Conservation (phyloP, 164 flowering plant genomes). For the Malania oleifera region DNA sequence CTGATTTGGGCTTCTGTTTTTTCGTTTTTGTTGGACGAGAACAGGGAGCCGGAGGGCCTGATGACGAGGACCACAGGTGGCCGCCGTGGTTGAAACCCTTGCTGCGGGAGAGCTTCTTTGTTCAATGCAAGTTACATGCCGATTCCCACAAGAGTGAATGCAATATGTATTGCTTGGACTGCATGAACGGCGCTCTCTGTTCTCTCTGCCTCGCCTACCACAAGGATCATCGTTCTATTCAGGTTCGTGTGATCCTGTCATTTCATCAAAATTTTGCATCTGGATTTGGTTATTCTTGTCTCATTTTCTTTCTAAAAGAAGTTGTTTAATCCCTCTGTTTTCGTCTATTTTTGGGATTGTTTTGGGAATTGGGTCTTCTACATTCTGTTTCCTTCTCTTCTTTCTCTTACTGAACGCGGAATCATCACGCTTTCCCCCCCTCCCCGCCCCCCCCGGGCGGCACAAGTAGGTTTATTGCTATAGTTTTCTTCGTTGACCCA, state of each 20-base stretch:
- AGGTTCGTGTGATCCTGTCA: conserved; percentile 35
- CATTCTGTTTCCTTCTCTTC: background rate
- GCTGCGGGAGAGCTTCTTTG: conserved; percentile 59
- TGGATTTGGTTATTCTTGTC: background rate
- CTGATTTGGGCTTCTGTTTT: background rate
- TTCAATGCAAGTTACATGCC: conserved; percentile 72
- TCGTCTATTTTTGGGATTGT: background rate
- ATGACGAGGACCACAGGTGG: conserved; percentile 68
- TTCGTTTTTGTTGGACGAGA: background rate
- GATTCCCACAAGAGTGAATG: conserved; percentile 94
- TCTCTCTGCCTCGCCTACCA: conserved; percentile 76
- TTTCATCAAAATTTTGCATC: background rate
- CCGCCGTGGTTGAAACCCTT: conserved; percentile 89
- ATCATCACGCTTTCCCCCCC: too few relatives aligned
- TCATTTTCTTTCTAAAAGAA: background rate
- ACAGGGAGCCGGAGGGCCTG: conserved; percentile 74
- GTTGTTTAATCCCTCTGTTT: background rate
- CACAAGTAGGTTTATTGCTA: too few relatives aligned
- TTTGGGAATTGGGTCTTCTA: background rate
- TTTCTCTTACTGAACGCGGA: background rate
- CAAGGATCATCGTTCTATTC: conserved; percentile 74
- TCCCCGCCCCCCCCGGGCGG: too few relatives aligned
- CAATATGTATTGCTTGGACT: conserved; percentile 95
- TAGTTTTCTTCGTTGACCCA: too few relatives aligned
- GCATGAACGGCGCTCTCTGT: conserved; percentile 79